These are phyloP conservation scores for Lactarius evosmus DNA, from an alignment of 768 basidiomycete species.

Conservation along the genomic window DNA sequence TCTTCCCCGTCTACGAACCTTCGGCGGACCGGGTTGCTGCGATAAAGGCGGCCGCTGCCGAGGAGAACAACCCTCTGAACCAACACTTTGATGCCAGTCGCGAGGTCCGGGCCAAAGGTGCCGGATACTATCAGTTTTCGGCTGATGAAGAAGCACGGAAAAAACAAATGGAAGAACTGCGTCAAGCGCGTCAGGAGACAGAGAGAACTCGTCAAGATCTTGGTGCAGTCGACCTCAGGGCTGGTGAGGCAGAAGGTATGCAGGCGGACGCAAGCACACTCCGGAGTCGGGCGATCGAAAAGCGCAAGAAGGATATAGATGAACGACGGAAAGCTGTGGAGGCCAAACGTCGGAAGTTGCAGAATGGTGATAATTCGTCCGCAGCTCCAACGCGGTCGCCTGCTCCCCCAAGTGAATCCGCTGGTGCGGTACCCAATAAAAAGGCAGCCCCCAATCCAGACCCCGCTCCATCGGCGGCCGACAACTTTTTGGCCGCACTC, in stretches of 20 bases:
- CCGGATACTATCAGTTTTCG: constrained; percentile 91
- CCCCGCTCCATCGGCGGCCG: constrained; percentile 43
- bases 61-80: constrained; percentile 66
- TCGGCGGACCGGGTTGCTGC: constrained; percentile 75
- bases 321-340: constrained; percentile 58
- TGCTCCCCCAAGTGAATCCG: constrained; percentile 14
- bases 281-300: constrained; percentile 62
- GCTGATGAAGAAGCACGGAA: constrained; percentile 74
- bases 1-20: constrained; percentile 88
- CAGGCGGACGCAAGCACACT: constrained; percentile 35
- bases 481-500: constrained; percentile 62
- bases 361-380: constrained; percentile 18
- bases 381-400: constrained; percentile 15
- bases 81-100: constrained; percentile 77
- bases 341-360: constrained; percentile 62
- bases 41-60: constrained; percentile 65
- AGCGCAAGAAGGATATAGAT: constrained; percentile 71
- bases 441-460: constrained; percentile 15
- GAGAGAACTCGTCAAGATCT: constrained; percentile 54
- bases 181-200: constrained; percentile 65
- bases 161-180: constrained; percentile 81
- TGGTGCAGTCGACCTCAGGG: constrained; percentile 57
- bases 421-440: constrained; percentile 15
- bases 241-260: constrained; percentile 82
- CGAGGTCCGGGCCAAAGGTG: constrained; percentile 87